Base-by-base conservation (phyloP, 768 basidiomycete species). In the Tylopilus plumbeoviolaceoides region DNA sequence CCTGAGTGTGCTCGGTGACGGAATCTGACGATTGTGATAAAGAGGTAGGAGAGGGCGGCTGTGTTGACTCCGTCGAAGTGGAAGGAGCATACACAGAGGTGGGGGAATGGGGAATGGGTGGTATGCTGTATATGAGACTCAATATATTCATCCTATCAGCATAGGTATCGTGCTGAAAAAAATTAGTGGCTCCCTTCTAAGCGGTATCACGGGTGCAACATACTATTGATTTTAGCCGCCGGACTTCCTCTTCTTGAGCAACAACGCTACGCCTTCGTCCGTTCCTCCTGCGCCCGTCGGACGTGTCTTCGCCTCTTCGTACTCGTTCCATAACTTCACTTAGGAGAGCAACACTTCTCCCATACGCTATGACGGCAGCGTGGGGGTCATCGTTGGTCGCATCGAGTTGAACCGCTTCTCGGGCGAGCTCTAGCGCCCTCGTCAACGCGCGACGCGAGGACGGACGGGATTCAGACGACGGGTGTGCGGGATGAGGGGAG, bases 291-390 rank as follows among this genome's bases (percentile, higher is more conserved):
- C 83, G 76, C n/a, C 75, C 70, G 44, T 89, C 89, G 25, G 83
- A 83, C 56, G 81, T 83, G 63, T 91, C 88, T 69, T 94, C 92
- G 5, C 90, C 90, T 63, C 85, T 79, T 69, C 88, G 79, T 2
- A 95, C 93, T 38, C 91, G 76, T 61, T 91, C 89, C 93, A 95
- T 95, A 48, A 95, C 93, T 68, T 92, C 89, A 61, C 86, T 89
- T 27, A 95, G 76, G 25, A 95, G 76, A 40, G 87, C 82, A 39
- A 95, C 93, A 62, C 89, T 90, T 67, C 83, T 85, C 12, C 84
- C 85, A 67, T 95, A 95, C 0, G 93, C 93, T 44, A 84, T 74
- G n/a, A 95, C 89, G 3, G 93, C 93, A 35, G 85, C 89, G 60
- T 89, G 80, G 15, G 91, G 91, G 59, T 93, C 88, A 66, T 94